phyloP scores from a whole-genome alignment of 306 rosid genomes.

The Gastrolobium villosum region DNA sequence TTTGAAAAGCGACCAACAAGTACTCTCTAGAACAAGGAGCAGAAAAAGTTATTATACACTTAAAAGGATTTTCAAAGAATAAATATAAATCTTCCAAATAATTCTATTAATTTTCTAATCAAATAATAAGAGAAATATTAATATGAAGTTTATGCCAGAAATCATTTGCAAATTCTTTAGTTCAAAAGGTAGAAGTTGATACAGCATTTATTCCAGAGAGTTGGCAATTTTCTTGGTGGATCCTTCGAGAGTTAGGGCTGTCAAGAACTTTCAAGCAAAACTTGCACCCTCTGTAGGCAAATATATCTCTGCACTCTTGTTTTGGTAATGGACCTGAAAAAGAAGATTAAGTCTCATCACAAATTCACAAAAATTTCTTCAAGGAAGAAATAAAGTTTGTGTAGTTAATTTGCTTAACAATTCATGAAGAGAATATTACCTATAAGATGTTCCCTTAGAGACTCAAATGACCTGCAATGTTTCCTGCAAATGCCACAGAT shows the following conservation, averaged over 20 bases:
- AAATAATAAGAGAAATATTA: not conserved
- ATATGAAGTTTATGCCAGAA: no score
- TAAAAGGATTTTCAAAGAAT: no score
- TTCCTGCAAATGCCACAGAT: constrained; percentile 85
- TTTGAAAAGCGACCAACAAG: constrained; percentile 72
- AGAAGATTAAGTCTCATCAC: constrained; percentile 2
- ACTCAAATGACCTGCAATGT: constrained; percentile 95
- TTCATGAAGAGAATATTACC: constrained; percentile 53
- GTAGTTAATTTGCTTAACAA: not conserved
- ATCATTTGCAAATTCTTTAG: not conserved
- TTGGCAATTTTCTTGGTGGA: constrained; percentile 90
- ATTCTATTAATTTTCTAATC: no score
- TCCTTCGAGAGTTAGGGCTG: constrained; percentile 72
- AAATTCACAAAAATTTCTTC: constrained; percentile 8
- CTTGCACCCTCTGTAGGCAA: constrained; percentile 82
- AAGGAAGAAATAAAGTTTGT: not conserved
- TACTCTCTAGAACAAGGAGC: constrained; percentile 59
- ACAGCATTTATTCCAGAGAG: constrained; percentile 60
- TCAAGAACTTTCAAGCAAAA: constrained; percentile 89
- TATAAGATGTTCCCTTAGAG: constrained; percentile 91
- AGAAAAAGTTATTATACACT: not conserved
- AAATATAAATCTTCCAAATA: no score
- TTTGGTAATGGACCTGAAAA: constrained; percentile 86
- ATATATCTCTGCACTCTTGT: constrained; percentile 85
- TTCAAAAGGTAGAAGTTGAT: constrained; percentile 38